Evolutionary conservation across 2,329 filamentous ascomycete species (phyloP), one percentile per base, ranked within the genome.

Genomic region (Ascocoryne sarcoides): DNA sequence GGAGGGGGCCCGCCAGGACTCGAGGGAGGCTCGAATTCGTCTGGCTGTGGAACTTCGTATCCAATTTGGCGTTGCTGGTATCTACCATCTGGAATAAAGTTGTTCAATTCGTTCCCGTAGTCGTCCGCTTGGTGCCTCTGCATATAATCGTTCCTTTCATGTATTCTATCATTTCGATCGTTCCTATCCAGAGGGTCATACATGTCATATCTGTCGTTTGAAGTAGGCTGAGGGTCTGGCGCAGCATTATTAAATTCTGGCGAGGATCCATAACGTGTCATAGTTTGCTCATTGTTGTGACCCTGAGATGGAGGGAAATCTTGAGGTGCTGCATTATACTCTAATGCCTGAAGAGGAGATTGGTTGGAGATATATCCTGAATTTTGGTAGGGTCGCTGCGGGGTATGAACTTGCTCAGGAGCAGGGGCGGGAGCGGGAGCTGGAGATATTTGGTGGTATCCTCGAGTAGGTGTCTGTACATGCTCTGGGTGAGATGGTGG

Each of bases 271-370:
- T 55, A 53, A 12, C 47, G 44, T 36, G 49, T 47, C 17, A 39
- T 38, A 14, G 43, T 47, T 33, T 45, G 46, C 18, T 34, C 49
- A 15, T 43, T 44, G 4, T 50, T 50, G 37, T 56, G 53, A 15
- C 44, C 40, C 36, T 52, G 49, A 1, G 48, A 35, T 19, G 45
- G 46, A 8, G 47, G 39, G 36, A 45, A 48, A 5, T 47, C 50
- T 14, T 32, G 37, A 19, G 48, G 45, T n/a, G 53, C 49, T 21
- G 47, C 51, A 19, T 49, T 49, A 35, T 60, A 59, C 48, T 79
- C 75, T 9, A 68, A 53, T 36, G 62, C 60, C 50, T 76, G 73
- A 19, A 73, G 53, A 14, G 72, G 70, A n/a, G 73, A 69, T 44
- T 76, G 72, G 14, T 58, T 69, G 5, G 70, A 61, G n/a, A 70